These are phyloP conservation scores for Verticillium albo-atrum DNA, from an alignment of 2,329 filamentous ascomycete genomes.

Conservation along the genomic window DNA sequence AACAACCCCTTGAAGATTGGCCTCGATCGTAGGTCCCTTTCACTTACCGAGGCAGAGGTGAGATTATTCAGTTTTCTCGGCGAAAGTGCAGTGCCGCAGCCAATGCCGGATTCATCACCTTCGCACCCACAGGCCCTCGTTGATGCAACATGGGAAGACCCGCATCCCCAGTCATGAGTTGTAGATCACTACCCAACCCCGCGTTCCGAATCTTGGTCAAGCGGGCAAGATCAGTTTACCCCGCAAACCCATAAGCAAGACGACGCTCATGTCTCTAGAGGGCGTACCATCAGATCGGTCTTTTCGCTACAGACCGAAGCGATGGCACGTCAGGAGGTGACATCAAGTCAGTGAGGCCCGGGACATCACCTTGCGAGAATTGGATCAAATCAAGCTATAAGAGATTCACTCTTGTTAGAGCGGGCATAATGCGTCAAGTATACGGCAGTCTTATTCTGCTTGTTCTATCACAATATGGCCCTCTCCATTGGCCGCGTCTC, in stretches of 20 bases:
- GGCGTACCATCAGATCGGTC: neutral
- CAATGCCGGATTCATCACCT: too few species aligned
- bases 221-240: neutral
- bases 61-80: too few species aligned
- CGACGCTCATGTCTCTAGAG: too few species aligned
- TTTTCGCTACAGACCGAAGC: neutral
- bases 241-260: neutral
- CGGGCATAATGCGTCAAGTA: neutral
- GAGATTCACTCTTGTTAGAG: neutral
- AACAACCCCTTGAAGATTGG: too few species aligned
- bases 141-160: too few species aligned
- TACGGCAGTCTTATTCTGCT: neutral
- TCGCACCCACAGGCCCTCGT: too few species aligned
- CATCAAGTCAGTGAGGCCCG: neutral
- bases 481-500: constrained; percentile 31
- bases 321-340: neutral
- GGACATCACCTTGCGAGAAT: neutral
- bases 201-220: neutral
- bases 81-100: too few species aligned
- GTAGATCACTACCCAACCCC: neutral
- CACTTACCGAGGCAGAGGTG: too few species aligned
- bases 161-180: too few species aligned
- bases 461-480: constrained; percentile 21
- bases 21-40: too few species aligned
- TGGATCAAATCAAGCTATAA: neutral